Evolutionary conservation across 345 rosid genomes (phyloP).

Genomic region (Syzygium aqueum): DNA sequence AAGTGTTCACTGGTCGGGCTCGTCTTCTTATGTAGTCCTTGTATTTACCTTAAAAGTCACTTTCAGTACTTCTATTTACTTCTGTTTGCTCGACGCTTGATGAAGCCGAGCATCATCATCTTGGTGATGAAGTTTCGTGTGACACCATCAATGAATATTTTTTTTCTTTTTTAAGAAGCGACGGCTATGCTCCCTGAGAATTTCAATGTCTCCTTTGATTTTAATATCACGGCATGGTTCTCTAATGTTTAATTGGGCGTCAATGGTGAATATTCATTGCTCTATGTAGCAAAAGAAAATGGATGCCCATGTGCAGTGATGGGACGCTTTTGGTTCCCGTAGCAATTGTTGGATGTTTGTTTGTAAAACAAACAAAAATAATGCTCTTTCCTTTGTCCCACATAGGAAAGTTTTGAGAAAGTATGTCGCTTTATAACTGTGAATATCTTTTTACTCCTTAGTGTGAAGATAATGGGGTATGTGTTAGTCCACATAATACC

Average conservation of each 20-base stretch:
- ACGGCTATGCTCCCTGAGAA: background rate
- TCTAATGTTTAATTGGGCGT: background rate
- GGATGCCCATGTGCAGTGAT: background rate
- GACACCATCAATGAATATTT: background rate
- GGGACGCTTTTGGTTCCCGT: background rate
- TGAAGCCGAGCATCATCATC: constrained; percentile 28
- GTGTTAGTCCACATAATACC: too few relatives aligned
- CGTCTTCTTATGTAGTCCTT: background rate
- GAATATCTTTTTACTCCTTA: too few relatives aligned
- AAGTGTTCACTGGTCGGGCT: background rate
- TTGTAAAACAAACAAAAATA: too few relatives aligned
- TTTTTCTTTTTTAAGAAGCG: background rate
- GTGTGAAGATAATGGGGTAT: too few relatives aligned
- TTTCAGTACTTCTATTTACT: background rate
- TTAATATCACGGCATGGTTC: background rate
- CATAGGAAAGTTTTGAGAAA: too few relatives aligned
- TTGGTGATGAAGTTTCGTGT: constrained; percentile 28
- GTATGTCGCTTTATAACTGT: too few relatives aligned
- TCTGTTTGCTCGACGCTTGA: background rate
- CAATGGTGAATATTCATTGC: background rate
- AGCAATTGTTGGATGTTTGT: too few relatives aligned
- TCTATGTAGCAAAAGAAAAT: background rate
- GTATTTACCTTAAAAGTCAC: background rate
- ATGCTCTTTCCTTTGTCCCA: too few relatives aligned
- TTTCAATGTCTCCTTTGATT: background rate